These are phyloP conservation scores for Hypholoma fasciculare DNA, from an alignment of 768 basidiomycete genomes.

Conservation along the genomic window DNA sequence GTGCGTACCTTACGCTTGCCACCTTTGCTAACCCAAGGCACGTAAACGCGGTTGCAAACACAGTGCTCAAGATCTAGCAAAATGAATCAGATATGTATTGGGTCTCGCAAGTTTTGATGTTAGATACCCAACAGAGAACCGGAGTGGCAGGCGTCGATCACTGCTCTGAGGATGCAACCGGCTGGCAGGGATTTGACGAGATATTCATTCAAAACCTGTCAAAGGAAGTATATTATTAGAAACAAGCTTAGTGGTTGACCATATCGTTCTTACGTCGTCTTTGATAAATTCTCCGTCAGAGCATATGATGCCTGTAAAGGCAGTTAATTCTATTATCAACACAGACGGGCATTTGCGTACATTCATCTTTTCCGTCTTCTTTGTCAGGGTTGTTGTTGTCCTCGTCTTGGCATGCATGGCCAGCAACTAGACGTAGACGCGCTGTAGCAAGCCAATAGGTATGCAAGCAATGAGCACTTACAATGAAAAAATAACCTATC, in stretches of 20 bases:
- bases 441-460: not conserved
- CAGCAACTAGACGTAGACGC: not conserved
- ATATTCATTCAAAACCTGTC: not conserved
- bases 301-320: not conserved
- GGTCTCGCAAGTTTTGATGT: not conserved
- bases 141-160: constrained; percentile 3
- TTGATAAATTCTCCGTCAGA: not conserved
- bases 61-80: constrained; percentile 1
- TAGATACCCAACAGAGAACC: not conserved
- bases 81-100: not conserved
- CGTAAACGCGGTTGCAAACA: constrained; percentile 1
- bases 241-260: not conserved
- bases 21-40: constrained; percentile 1
- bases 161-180: not conserved
- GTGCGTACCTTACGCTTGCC: not conserved
- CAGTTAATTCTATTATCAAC: not conserved
- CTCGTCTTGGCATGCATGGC: not conserved
- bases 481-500: constrained; percentile 1
- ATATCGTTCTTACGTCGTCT: not conserved
- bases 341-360: not conserved
- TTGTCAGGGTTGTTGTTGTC: not conserved
- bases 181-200: not conserved
- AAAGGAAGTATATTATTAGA: not conserved
- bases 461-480: not conserved
- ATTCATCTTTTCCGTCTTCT: constrained; percentile 1